phyloP scores from a whole-genome alignment of 768 basidiomycete species.

The Tricholoma terreum region DNA sequence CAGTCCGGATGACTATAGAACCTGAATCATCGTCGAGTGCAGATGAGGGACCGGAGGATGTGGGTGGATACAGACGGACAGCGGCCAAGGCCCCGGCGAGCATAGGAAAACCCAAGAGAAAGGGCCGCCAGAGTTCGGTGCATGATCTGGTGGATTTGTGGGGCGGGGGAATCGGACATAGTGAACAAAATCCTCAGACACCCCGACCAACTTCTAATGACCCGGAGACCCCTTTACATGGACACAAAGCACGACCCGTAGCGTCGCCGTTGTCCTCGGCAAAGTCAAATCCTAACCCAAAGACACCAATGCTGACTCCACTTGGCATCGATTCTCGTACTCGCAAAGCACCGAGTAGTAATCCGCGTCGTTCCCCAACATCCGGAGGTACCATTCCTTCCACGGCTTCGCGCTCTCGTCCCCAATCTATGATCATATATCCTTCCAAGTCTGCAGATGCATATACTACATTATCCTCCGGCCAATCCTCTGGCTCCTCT shows the following conservation, averaged over 20 bases:
- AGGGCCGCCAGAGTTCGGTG: constrained; percentile 69
- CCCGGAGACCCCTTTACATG: neutral
- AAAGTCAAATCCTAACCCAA: constrained; percentile 1
- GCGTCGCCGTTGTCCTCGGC: neutral
- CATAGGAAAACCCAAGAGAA: constrained; percentile 41
- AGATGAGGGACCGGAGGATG: constrained; percentile 56
- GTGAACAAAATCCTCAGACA: constrained; percentile 22
- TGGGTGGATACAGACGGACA: constrained; percentile 24
- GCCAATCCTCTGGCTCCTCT: constrained; percentile 25
- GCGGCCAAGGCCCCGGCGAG: constrained; percentile 23
- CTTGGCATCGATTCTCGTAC: neutral
- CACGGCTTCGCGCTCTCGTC: constrained; percentile 51
- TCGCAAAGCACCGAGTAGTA: neutral
- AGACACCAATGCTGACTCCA: constrained; percentile 8
- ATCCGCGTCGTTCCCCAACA: neutral
- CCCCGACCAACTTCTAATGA: constrained; percentile 10
- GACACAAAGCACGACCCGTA: constrained; percentile 2
- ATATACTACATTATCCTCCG: constrained; percentile 15
- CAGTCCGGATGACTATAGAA: constrained; percentile 21
- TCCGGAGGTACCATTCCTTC: constrained; percentile 23
- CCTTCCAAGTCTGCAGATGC: constrained; percentile 50
- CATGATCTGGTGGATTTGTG: constrained; percentile 81
- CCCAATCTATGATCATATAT: constrained; percentile 80
- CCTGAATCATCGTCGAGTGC: constrained; percentile 53
- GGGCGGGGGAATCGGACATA: constrained; percentile 51